Percentiles rank a stretch among this genome's conserved stretches.
These are phyloP conservation scores for Calonectria pseudoturangicola DNA, from an alignment of 2,329 filamentous ascomycete genomes.

Conservation along the genomic window DNA sequence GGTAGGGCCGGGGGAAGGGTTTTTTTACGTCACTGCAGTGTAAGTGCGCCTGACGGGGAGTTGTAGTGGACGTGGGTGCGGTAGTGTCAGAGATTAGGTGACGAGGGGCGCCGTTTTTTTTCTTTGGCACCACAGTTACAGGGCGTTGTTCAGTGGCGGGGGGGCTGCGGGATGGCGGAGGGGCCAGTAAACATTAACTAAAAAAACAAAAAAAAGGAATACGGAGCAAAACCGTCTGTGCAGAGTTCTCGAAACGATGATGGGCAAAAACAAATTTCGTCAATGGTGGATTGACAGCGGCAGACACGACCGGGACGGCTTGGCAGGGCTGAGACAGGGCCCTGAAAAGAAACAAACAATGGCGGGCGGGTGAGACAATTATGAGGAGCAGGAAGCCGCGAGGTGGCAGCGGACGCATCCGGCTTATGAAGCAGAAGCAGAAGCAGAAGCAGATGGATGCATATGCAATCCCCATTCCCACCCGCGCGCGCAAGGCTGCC, in stretches of 20 bases:
- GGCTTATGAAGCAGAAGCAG: conserved; percentile 26
- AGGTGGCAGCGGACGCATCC: neutral
- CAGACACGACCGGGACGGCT: conserved; percentile 22
- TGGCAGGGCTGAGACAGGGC: conserved; percentile 39
- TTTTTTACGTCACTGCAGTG: conserved; percentile 29
- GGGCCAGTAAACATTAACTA: conserved; percentile 28
- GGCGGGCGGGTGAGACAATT: neutral
- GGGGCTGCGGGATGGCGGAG: conserved; percentile 37
- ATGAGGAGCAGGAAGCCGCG: neutral
- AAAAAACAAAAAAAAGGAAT: conserved; percentile 4
- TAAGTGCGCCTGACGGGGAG: conserved; percentile 6
- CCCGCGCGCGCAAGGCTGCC: conserved; percentile 29
- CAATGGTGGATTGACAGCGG: conserved; percentile 25
- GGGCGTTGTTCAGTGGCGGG: conserved; percentile 29
- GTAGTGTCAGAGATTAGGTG: conserved; percentile 27
- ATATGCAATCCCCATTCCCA: conserved; percentile 5
- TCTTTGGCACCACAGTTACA: conserved; percentile 15
- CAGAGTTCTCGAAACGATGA: conserved; percentile 34
- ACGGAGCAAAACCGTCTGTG: conserved; percentile 31
- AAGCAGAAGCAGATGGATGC: neutral
- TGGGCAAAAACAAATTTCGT: conserved; percentile 19
- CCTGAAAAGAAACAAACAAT: conserved; percentile 1
- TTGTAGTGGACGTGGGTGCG: conserved; percentile 9
- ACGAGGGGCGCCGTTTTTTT: conserved; percentile 20
- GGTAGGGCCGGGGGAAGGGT: conserved; percentile 17